These are phyloP conservation scores for Yamadazyma friedrichii DNA, from an alignment of 1,139 yeast genomes.

Conservation along the genomic window DNA sequence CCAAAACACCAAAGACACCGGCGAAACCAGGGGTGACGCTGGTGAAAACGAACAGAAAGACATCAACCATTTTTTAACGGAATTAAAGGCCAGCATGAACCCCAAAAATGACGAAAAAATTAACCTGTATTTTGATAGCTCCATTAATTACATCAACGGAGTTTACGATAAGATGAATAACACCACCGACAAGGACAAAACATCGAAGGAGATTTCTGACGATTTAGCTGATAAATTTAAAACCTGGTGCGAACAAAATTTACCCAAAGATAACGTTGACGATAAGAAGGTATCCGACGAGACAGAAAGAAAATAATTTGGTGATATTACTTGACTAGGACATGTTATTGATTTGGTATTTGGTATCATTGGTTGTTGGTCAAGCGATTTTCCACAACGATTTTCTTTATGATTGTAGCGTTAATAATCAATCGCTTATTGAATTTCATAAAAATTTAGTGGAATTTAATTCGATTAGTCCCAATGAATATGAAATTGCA, in stretches of 20 bases:
- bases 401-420: not conserved
- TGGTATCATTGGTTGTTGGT: not conserved
- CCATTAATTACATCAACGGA: slow-evolving; percentile 29
- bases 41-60: not conserved
- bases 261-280: too few species aligned
- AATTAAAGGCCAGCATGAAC: slow-evolving; percentile 13
- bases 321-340: not conserved
- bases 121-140: slow-evolving; percentile 23
- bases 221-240: slow-evolving; percentile 33
- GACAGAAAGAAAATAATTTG: slow-evolving; percentile 1
- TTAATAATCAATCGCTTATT: slow-evolving; percentile 10
- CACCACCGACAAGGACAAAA: slow-evolving; percentile 30
- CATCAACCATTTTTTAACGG: not conserved
- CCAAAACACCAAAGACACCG: not conserved
- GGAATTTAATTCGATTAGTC: slow-evolving; percentile 35
- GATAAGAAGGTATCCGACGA: too few species aligned
- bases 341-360: not conserved
- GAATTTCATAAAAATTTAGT: slow-evolving; percentile 35
- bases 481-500: slow-evolving; percentile 32
- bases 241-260: slow-evolving; percentile 20
- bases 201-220: slow-evolving; percentile 39
- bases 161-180: slow-evolving; percentile 31
- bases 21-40: not conserved
- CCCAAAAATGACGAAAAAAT: slow-evolving; percentile 12
- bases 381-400: not conserved